phyloP scores from a whole-genome alignment of 1,139 yeast genomes.

The Yamadazyma pseudoaaseri region DNA sequence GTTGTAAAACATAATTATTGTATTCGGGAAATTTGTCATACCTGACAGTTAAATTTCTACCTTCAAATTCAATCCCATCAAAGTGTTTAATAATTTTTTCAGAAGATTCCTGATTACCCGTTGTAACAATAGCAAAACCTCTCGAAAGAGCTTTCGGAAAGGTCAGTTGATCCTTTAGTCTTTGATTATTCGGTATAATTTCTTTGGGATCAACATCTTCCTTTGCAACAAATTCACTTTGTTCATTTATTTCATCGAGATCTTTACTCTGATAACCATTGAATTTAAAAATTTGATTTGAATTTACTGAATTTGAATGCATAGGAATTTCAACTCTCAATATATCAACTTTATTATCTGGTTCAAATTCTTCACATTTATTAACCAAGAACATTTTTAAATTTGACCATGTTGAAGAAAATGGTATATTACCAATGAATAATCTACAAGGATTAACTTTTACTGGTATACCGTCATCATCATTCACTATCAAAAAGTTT shows the following conservation, averaged over 20 bases:
- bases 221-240: neutral
- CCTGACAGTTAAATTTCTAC: conserved; percentile 59
- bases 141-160: conserved; percentile 24
- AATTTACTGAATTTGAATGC: conserved; percentile 20
- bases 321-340: conserved; percentile 57
- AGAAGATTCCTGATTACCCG: conserved; percentile 49
- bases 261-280: conserved; percentile 3
- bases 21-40: conserved; percentile 51
- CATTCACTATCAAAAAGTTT: conserved; percentile 14
- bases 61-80: conserved; percentile 53
- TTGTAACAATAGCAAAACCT: conserved; percentile 69
- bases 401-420: conserved; percentile 53
- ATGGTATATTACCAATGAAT: conserved; percentile 61
- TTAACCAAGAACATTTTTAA: conserved; percentile 46
- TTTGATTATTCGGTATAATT: neutral
- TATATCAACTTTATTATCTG: conserved; percentile 30
- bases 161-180: neutral
- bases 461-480: conserved; percentile 30
- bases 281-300: conserved; percentile 3
- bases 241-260: conserved; percentile 3
- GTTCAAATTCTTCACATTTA: conserved; percentile 32
- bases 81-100: conserved; percentile 48
- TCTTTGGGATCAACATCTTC: neutral
- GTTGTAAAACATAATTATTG: conserved; percentile 34
- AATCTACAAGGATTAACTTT: conserved; percentile 40